Evolutionary conservation across 108 stramenopile species (phyloP).

Genomic region (Discostella pseudostelligera): DNA sequence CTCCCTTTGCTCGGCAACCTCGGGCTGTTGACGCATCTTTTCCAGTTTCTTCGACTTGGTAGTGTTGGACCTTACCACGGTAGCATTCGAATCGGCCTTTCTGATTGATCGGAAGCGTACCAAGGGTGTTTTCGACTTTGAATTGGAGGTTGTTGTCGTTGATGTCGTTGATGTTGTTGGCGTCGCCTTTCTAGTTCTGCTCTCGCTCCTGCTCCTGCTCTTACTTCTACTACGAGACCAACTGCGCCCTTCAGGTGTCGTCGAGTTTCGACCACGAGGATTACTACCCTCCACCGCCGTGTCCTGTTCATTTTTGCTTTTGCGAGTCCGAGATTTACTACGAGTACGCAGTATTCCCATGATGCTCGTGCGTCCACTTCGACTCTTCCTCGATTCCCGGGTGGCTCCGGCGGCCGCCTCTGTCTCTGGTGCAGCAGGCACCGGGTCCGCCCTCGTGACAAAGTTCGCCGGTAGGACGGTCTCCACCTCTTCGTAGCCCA

Average conservation of each 20-base stretch:
- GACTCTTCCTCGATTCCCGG: neutral
- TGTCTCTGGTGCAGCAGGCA: neutral
- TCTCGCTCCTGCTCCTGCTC: neutral
- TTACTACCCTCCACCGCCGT: neutral
- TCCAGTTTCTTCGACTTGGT: conserved; percentile 13
- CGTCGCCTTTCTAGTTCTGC: neutral
- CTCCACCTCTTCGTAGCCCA: conserved; percentile 45
- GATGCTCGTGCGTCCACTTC: neutral
- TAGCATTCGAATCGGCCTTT: conserved; percentile 34
- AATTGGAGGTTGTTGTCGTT: neutral
- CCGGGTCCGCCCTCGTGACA: neutral
- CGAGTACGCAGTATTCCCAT: conserved; percentile 1
- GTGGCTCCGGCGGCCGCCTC: neutral
- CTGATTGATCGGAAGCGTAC: neutral
- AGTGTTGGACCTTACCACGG: conserved; percentile 28
- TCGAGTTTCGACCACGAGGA: conserved; percentile 13
- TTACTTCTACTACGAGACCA: neutral
- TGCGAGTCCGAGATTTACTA: neutral
- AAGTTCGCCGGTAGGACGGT: conserved; percentile 38
- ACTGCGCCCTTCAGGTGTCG: conserved; percentile 1
- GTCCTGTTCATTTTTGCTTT: conserved; percentile 1
- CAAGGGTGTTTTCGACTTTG: conserved; percentile 1
- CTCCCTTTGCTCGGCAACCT: neutral
- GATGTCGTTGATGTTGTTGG: neutral
- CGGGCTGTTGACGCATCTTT: neutral